Conservation (phyloP, 768 basidiomycete genomes). For the Trametes cingulata region DNA sequence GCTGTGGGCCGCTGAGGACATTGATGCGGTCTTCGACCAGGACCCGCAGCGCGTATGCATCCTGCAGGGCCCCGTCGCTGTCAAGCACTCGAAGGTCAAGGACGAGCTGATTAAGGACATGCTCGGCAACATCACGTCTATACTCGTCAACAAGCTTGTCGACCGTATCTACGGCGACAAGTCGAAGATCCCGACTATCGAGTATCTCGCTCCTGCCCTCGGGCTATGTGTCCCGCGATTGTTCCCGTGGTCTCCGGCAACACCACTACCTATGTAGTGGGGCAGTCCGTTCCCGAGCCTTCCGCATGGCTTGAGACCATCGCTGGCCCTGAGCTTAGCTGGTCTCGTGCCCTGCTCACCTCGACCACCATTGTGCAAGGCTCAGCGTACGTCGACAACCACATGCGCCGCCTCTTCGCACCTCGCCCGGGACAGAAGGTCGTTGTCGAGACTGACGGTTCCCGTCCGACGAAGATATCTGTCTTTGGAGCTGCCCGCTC, state of each 20-base stretch:
- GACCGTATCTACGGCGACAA: constrained; percentile 76
- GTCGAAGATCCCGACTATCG: constrained; percentile 72
- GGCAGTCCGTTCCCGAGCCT: constrained; percentile 53
- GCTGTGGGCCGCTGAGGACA: constrained; percentile 96
- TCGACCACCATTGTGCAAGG: constrained; percentile 88
- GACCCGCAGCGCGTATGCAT: constrained; percentile 98
- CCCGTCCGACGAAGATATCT: constrained; percentile 55
- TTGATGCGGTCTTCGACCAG: constrained; percentile 98
- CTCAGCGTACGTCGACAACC: constrained; percentile 80
- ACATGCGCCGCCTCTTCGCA: constrained; percentile 80
- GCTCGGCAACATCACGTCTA: constrained; percentile 81
- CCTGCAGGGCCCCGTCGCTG: constrained; percentile 95
- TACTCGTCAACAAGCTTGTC: constrained; percentile 77
- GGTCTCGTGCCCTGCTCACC: constrained; percentile 88
- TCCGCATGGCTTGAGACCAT: constrained; percentile 84
- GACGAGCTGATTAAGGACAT: constrained; percentile 94
- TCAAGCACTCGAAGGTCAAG: constrained; percentile 81
- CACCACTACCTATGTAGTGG: constrained; percentile 52
- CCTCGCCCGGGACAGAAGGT: constrained; percentile 82
- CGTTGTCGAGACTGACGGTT: constrained; percentile 50
- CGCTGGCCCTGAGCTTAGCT: constrained; percentile 78
- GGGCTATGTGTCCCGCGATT: constrained; percentile 39
- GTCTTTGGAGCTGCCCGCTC: constrained; percentile 82
- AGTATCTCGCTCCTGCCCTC: constrained; percentile 64
- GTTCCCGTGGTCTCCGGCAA: constrained; percentile 45